Base-by-base conservation (phyloP, 306 rosid species). In the Crotalaria pallida region DNA sequence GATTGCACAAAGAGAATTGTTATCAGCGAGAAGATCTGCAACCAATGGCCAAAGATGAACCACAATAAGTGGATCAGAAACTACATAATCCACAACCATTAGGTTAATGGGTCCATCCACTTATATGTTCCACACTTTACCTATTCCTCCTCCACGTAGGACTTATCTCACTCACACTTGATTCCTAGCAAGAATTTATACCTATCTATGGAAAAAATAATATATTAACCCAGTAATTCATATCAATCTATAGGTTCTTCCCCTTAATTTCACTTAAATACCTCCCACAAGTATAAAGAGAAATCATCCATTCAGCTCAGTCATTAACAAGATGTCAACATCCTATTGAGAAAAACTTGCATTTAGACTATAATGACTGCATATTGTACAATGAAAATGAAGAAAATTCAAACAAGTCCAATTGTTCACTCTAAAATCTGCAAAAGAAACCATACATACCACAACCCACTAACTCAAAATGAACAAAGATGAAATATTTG, bases 401-500 rank as follows among this genome's bases (percentile, higher is more conserved):
- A 10, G 33, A 36, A 57, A 64, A 57, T 11, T 11, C 58, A 26
- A 16, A 45, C 21, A 21, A 58, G 45, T 50, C 75, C 68, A 23
- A 17, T 45, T 55, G 9, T 52, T 66, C 31, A 69, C 22, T 38
- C 66, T 1, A 67, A 73, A 48, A 49, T 27, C 31, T 17, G 7
- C 58, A 78, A 58, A 58, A 72, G 55, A 60, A 33, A 31, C 61
- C 21, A 56, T n/a, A 70, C 18, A 75, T 2, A 79, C 58, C 71
- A 69, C 59, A 61, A 55, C 38, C 60, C 59, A 74, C 7, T 2
- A 41, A 52, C 34, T 29, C 3, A 59, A 76, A 66, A 69, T 10
- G 51, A 43, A 34, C 16, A 65, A 67, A 66, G 71, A 76, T 59
- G 11, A 67, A 59, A 72, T 22, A 2, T 57, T 21, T 76, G 27